phyloP scores from a whole-genome alignment of 169 alveolate species.

The Plasmodium knowlesi region DNA sequence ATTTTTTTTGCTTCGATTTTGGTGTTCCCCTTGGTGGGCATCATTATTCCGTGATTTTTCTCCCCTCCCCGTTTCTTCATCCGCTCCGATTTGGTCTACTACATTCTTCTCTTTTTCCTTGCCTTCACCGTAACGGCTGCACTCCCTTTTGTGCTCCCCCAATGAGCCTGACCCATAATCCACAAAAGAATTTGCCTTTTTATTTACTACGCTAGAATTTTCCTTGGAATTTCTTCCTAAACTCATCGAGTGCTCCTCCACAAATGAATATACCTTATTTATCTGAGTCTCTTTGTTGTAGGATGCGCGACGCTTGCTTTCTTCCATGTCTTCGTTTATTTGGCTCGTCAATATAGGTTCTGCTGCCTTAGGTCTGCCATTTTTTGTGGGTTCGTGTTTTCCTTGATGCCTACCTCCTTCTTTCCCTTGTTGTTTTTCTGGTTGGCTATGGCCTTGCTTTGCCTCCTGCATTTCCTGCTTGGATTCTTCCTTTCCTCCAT shows the following conservation, averaged over 20 bases:
- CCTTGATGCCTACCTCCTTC: not conserved
- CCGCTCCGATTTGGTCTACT: not conserved
- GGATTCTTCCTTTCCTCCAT: not conserved
- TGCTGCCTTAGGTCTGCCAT: not conserved
- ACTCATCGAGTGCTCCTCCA: not conserved
- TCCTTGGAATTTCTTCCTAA: not conserved
- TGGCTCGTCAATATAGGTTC: not conserved
- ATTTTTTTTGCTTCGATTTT: slow-evolving; percentile 17
- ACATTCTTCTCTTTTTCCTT: not conserved
- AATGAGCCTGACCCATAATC: not conserved
- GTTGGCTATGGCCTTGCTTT: not conserved
- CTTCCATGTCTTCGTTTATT: not conserved
- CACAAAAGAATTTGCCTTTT: not conserved
- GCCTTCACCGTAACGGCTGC: not conserved
- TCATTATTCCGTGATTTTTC: not conserved
- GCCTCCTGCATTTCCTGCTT: not conserved
- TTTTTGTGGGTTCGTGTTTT: not conserved
- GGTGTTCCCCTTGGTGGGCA: not conserved
- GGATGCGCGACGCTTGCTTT: not conserved
- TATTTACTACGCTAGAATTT: not conserved
- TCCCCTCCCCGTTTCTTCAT: not conserved
- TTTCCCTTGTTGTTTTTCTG: not conserved
- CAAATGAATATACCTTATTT: not conserved
- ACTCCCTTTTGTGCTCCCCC: not conserved
- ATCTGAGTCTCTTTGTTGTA: not conserved